These are phyloP conservation scores for Ilyonectria destructans DNA, from an alignment of 2,329 filamentous ascomycete species.

Conservation along the genomic window DNA sequence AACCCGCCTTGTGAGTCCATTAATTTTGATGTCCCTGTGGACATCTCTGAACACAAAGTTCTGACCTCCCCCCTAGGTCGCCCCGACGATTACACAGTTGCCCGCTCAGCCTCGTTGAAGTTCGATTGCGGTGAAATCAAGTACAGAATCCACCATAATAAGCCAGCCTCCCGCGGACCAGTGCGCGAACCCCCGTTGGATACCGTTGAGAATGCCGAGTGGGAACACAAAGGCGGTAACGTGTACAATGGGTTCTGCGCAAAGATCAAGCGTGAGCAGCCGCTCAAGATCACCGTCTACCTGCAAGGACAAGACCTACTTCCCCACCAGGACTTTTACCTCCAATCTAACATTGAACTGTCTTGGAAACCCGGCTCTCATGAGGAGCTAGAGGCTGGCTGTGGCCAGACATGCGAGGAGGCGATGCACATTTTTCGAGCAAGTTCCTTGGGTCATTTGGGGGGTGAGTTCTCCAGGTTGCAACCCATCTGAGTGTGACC, in stretches of 20 bases:
- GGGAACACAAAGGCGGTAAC: neutral
- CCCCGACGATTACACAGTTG: neutral
- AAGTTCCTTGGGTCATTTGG: neutral
- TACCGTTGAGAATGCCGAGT: neutral
- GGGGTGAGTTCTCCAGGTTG: neutral
- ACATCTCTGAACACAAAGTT: neutral
- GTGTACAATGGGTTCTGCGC: neutral
- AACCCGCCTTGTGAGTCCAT: neutral
- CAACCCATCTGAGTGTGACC: neutral
- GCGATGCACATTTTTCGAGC: neutral
- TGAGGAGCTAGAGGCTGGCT: neutral
- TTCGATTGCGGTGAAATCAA: neutral
- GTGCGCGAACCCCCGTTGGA: neutral
- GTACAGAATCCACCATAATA: neutral
- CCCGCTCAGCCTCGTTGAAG: neutral
- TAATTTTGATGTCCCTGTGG: neutral
- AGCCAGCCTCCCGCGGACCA: neutral
- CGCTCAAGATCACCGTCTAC: neutral
- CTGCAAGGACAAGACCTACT: neutral
- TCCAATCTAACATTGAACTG: neutral
- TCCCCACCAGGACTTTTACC: neutral
- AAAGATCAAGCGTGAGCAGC: neutral
- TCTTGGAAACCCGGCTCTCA: neutral
- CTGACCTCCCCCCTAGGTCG: neutral
- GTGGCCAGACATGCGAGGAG: neutral